Evolutionary conservation across 1,284 basidiomycete genomes (phyloP).

Genomic region (Melampsora americana): DNA sequence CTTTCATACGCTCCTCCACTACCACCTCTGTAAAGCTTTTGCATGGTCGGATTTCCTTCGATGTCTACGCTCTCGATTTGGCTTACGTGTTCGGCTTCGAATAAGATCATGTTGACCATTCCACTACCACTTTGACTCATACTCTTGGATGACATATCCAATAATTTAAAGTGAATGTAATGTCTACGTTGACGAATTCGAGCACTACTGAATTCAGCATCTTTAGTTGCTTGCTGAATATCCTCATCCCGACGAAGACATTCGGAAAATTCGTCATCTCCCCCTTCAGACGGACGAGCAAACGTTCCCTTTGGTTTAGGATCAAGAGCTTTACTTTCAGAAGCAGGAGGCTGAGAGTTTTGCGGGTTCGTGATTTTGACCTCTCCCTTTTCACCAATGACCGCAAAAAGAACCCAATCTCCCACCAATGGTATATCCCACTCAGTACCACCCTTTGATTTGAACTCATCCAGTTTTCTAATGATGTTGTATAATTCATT

Average conservation of each 20-base stretch:
- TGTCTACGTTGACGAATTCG: slow-evolving; percentile 61
- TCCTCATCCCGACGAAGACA: slow-evolving; percentile 44
- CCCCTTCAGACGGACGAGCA: slow-evolving; percentile 26
- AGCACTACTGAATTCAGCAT: slow-evolving; percentile 36
- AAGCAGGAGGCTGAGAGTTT: not conserved
- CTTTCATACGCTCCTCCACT: slow-evolving; percentile 86
- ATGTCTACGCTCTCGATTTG: slow-evolving; percentile 57
- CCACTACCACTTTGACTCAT: slow-evolving; percentile 70
- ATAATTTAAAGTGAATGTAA: slow-evolving; percentile 80
- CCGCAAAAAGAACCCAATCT: slow-evolving; percentile 86
- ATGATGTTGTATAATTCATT: slow-evolving; percentile 81
- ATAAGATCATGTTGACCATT: slow-evolving; percentile 73
- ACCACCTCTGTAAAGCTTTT: slow-evolving; percentile 74
- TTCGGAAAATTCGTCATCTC: slow-evolving; percentile 14
- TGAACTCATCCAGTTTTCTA: slow-evolving; percentile 68
- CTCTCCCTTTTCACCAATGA: slow-evolving; percentile 77
- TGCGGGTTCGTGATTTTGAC: slow-evolving; percentile 61
- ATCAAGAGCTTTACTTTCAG: not conserved
- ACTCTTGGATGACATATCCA: slow-evolving; percentile 66
- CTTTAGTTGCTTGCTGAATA: slow-evolving; percentile 49
- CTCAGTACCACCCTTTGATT: slow-evolving; percentile 57
- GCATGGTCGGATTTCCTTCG: slow-evolving; percentile 46
- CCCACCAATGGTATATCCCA: slow-evolving; percentile 86
- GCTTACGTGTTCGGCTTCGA: slow-evolving; percentile 70
- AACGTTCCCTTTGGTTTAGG: slow-evolving; percentile 29